These are phyloP conservation scores for Citrullus amarus DNA, from an alignment of 306 rosid species.

Conservation along the genomic window DNA sequence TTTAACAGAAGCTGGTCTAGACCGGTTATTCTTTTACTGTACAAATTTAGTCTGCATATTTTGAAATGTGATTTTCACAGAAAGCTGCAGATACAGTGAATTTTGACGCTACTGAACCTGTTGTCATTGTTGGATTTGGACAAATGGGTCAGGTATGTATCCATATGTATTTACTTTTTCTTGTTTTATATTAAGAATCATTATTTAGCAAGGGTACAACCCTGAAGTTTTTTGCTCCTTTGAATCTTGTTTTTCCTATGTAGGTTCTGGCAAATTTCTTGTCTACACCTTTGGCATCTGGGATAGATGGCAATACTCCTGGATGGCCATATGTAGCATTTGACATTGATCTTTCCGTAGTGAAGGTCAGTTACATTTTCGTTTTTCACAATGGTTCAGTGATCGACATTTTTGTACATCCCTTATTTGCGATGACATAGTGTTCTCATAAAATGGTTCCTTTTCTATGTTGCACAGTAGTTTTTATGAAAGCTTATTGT, in stretches of 20 bases:
- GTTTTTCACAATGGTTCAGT: background rate
- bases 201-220: conserved; percentile 3
- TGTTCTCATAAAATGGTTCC: background rate
- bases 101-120: conserved; percentile 67
- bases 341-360: conserved; percentile 75
- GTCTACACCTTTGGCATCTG: conserved; percentile 68
- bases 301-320: conserved; percentile 37
- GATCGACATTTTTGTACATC: background rate
- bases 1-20: background rate
- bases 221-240: background rate
- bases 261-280: conserved; percentile 95
- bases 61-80: conserved; percentile 32
- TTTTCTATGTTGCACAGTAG: background rate
- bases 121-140: conserved; percentile 94
- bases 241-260: background rate
- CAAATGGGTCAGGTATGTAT: conserved; percentile 88
- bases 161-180: background rate
- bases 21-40: background rate
- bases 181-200: conserved; percentile 11
- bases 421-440: background rate
- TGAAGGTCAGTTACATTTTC: conserved; percentile 47
- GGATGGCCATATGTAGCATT: conserved; percentile 82
- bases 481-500: too few species aligned
- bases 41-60: conserved; percentile 2
- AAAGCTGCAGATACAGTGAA: conserved; percentile 39